Base-by-base conservation (phyloP, 2,329 filamentous ascomycete species). In the Alternaria arbusti region DNA sequence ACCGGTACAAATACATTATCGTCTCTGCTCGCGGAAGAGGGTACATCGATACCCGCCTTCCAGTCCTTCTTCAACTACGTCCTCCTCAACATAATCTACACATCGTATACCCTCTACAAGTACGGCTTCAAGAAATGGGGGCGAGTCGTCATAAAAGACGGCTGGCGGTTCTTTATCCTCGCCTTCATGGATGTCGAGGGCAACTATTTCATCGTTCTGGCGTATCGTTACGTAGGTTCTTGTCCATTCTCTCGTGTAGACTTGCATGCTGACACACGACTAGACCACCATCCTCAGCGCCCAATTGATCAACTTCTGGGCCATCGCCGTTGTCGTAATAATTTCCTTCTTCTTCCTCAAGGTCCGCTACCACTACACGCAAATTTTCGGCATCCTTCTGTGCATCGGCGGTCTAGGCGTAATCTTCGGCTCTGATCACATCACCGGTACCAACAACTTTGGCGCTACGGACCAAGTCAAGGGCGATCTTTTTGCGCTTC, bases 221-320 rank as follows among this genome's bases (percentile, higher is more conserved):
- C 95, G 6, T 99, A 98, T 84, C 87, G 91, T 63, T 90, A 80
- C 63, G 74, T 73, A 65, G 56, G 73, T 69, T 15, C n/a, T 15
- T 6, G 23, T 47, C 23, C 15, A 25, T 17, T 17, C 25, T 43
- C 5, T 47, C 50, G 20, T 12, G 26, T 43, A 40, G 36, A 40
- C 36, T 40, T 40, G 36, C 12, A 22, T 20, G 13, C 44, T 62
- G 43, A 65, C 45, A 26, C 20, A 13, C 6, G 20, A 13, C 12
- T 20, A 96, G 84, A 97, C 95, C 58, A 97, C 94, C 74, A 91
- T 97, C 72, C 86, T 98, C 52, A 96, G 91, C 20, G 94, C 94
- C 15, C 94, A 98, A 85, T 87, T 99, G 56, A 93, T 99, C 83
- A 97, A 97, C 86, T 98, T 98, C 84, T 98, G 95, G 95, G 92